Evolutionary conservation across 202 grass and related monocot genomes (phyloP).

Genomic region (Digitaria exilis): DNA sequence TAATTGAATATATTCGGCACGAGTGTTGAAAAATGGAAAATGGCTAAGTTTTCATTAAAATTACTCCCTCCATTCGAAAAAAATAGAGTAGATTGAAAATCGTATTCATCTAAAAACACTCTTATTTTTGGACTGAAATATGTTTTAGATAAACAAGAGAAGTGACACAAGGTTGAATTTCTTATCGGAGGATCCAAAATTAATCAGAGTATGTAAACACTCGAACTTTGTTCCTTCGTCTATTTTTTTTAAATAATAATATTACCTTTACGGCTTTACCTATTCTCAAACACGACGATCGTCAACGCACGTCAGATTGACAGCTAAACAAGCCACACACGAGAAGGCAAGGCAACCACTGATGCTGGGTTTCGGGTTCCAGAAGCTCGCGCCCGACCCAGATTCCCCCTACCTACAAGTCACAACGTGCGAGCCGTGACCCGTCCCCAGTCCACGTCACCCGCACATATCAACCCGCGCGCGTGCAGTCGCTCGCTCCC

Average conservation of each 20-base stretch:
- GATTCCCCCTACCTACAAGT: background rate
- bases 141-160: background rate
- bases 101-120: too few species aligned
- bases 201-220: background rate
- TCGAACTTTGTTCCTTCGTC: background rate
- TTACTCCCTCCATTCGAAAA: too few species aligned
- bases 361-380: constrained; percentile 16
- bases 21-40: too few species aligned
- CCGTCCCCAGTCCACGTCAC: constrained; percentile 57
- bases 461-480: constrained; percentile 26
- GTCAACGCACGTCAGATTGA: background rate
- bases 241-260: background rate
- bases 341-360: background rate
- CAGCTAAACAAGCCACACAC: background rate
- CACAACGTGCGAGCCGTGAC: constrained; percentile 56
- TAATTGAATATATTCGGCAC: background rate
- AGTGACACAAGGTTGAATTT: background rate
- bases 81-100: too few species aligned
- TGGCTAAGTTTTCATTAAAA: too few species aligned
- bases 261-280: background rate
- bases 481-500: background rate
- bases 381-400: background rate
- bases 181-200: background rate
- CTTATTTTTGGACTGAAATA: too few species aligned
- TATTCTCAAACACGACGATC: background rate